Evolutionary conservation across 805 yeast species (phyloP), one percentile per base, ranked within the genome.

Genomic region (Millerago galiae): DNA sequence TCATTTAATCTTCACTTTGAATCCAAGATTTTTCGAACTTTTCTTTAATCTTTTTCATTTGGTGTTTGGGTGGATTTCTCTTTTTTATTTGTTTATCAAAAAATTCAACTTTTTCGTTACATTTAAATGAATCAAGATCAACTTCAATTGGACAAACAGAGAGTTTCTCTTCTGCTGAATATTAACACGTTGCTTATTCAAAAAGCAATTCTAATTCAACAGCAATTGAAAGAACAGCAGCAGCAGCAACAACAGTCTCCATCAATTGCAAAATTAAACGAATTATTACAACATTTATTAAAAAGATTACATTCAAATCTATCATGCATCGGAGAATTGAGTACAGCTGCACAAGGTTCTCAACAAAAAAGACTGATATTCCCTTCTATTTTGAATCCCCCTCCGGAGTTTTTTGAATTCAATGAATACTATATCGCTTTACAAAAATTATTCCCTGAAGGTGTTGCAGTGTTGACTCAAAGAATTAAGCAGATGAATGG

Each of bases 281-380:
- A 49, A 9, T 30, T 56, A 8, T 40, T 52, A 8, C 60, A 57
- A 18, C 58, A 52, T 10, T 31, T 56, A 2, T 15, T 57, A 21
- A 57, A 57, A 28, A 46, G 61, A 40, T 38, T 57, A 4, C 61
- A 57, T 31, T 49, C 61, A 2, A 57, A 57, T 31, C 37, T 57
- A 8, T 54, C 60, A 2, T 57, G 61, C 38, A 57, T 57, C 31
- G 61, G 60, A 0, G 61, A 57, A 26, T 38, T 57, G 1, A 47
- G 53, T 8, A 37, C 45, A 3, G 31, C 35, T 4, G 24, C 34
- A 35, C 41, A 34, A 26, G 24, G 24, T 4, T 21, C 24, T 21
- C 35, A 35, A 25, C 41, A 36, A 30, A 42, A 42, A 14, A 50
- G 50, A 30, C 34, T 43, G 2, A 46, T 55, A n/a, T 57, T 46